phyloP scores from a whole-genome alignment of 345 rosid species.

The Trapa incisa region DNA sequence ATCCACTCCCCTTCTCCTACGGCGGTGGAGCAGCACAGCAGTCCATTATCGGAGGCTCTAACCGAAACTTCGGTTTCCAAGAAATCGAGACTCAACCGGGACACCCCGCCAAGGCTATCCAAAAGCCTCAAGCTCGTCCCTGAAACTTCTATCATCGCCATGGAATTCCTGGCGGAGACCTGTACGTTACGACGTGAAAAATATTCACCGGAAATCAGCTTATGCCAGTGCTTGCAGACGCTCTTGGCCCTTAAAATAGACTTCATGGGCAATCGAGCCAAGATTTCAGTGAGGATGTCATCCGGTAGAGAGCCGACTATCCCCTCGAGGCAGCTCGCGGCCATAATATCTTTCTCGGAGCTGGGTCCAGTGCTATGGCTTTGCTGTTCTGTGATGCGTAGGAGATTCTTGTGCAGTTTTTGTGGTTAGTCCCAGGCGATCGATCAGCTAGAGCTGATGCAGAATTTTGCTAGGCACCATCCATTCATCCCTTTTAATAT shows the following conservation, averaged over 20 bases:
- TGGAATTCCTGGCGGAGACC: slow-evolving; percentile 32
- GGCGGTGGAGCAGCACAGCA: slow-evolving; percentile 71
- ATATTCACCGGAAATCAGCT: slow-evolving; percentile 42
- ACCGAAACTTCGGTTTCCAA: slow-evolving; percentile 55
- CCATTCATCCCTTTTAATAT: no score
- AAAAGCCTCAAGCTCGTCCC: slow-evolving; percentile 47
- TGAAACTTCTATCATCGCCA: slow-evolving; percentile 49
- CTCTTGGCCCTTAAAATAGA: slow-evolving; percentile 47
- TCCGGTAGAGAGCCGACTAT: slow-evolving; percentile 41
- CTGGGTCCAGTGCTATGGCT: no score
- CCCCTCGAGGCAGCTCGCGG: slow-evolving; percentile 20
- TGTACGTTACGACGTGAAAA: slow-evolving; percentile 41
- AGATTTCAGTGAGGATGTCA: slow-evolving; percentile 52
- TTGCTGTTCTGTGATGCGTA: no score
- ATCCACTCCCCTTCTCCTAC: slow-evolving; percentile 29
- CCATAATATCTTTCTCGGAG: no score
- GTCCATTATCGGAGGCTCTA: slow-evolving; percentile 75
- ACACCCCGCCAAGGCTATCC: slow-evolving; percentile 47
- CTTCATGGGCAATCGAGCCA: slow-evolving; percentile 65
- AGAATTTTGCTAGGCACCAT: no score
- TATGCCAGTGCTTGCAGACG: slow-evolving; percentile 66
- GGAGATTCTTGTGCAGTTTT: no score
- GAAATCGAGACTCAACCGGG: slow-evolving; percentile 58
- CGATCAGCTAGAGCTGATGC: no score
- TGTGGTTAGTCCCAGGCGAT: no score